Evolutionary conservation across 305 asterid genomes (phyloP).

Genomic region (Fraxinus sp.): DNA sequence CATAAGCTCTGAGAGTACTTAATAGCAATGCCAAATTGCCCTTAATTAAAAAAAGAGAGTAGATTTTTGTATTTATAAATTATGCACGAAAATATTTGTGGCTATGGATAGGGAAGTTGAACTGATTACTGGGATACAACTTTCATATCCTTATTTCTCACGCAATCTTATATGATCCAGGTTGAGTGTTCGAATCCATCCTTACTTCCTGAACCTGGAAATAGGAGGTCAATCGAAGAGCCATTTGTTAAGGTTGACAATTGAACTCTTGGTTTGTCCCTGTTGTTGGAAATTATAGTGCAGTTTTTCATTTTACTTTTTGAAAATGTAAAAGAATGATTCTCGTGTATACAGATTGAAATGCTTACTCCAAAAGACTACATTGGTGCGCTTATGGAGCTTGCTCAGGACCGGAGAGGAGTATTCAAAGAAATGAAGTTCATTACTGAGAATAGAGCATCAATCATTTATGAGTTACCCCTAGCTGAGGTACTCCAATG

Average conservation of each 20-base stretch:
- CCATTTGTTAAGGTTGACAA: constrained; percentile 83
- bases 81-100: not conserved
- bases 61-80: not conserved
- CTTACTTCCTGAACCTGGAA: constrained; percentile 95
- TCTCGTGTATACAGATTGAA: constrained; percentile 64
- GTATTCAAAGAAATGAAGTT: constrained; percentile 90
- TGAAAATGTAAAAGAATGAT: constrained; percentile 20
- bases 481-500: constrained; percentile 79
- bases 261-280: not conserved
- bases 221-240: constrained; percentile 86
- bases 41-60: not conserved
- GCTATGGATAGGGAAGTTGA: not conserved
- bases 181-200: constrained; percentile 97
- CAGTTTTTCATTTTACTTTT: constrained; percentile 10
- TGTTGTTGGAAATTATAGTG: constrained; percentile 8
- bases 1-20: not conserved
- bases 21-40: not conserved
- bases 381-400: constrained; percentile 97
- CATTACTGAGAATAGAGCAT: constrained; percentile 81
- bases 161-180: constrained; percentile 40
- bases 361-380: constrained; percentile 93
- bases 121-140: not conserved
- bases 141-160: not conserved
- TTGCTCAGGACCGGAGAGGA: constrained; percentile 97
- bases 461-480: constrained; percentile 76